phyloP scores from a whole-genome alignment of 2,329 filamentous ascomycete species.

The Alternaria alternata region DNA sequence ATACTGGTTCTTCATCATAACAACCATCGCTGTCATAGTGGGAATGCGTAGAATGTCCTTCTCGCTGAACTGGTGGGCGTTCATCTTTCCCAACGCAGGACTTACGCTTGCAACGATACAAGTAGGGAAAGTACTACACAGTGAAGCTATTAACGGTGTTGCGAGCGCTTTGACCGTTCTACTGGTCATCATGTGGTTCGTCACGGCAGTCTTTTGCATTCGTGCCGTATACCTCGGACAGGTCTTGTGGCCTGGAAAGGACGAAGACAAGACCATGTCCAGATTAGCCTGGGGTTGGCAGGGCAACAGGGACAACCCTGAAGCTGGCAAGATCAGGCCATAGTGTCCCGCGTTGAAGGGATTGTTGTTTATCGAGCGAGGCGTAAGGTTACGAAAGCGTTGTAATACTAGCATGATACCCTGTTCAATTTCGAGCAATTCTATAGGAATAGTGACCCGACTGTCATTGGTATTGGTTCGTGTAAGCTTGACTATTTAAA shows the following conservation, averaged over 20 bases:
- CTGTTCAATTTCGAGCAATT: background rate
- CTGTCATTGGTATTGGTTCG: background rate
- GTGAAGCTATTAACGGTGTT: conserved; percentile 61
- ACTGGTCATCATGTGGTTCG: conserved; percentile 64
- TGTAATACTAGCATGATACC: conserved; percentile 3
- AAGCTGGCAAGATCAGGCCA: conserved; percentile 19
- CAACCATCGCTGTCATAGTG: conserved; percentile 49
- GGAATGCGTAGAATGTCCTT: conserved; percentile 52
- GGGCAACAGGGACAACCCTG: conserved; percentile 26
- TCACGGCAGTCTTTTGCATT: conserved; percentile 60
- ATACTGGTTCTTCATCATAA: conserved; percentile 61
- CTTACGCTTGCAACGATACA: conserved; percentile 68
- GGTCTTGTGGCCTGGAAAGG: conserved; percentile 63
- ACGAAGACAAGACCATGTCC: conserved; percentile 45
- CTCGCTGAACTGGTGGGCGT: conserved; percentile 61
- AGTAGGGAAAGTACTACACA: conserved; percentile 63
- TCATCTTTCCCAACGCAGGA: conserved; percentile 72
- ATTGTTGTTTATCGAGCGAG: background rate
- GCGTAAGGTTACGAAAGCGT: background rate
- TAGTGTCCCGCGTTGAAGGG: background rate
- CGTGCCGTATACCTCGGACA: conserved; percentile 60
- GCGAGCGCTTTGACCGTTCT: conserved; percentile 64
- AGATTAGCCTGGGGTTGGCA: conserved; percentile 36
- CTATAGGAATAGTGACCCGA: background rate
- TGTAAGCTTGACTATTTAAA: background rate